These are phyloP conservation scores for Helichrysum umbraculigerum DNA, from an alignment of 129 eudicot genomes.

Conservation along the genomic window DNA sequence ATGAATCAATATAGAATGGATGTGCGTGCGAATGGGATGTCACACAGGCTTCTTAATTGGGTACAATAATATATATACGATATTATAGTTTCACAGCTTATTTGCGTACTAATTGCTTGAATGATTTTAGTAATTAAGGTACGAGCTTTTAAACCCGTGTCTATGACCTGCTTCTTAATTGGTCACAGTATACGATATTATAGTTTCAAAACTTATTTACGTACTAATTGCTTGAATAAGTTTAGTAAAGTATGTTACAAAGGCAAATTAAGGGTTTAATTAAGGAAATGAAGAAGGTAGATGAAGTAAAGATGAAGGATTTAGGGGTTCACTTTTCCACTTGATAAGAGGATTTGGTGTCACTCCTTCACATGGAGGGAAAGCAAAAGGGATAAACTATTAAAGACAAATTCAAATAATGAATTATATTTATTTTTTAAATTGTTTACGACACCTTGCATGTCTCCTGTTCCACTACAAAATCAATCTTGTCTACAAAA, in stretches of 20 bases:
- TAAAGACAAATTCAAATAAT: conserved; percentile 31
- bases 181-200: too few relatives aligned
- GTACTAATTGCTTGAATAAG: too few relatives aligned
- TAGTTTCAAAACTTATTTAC: too few relatives aligned
- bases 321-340: conserved; percentile 37
- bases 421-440: background rate
- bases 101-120: too few relatives aligned
- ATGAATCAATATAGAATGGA: too few relatives aligned
- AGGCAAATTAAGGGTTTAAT: background rate
- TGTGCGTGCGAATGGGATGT: too few relatives aligned
- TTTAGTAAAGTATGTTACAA: background rate
- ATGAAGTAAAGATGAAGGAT: conserved; percentile 37
- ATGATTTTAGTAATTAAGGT: too few relatives aligned
- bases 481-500: conserved; percentile 26
- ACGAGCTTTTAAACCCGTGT: too few relatives aligned
- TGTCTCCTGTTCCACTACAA: conserved; percentile 23
- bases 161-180: too few relatives aligned
- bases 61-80: too few relatives aligned
- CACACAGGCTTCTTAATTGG: too few relatives aligned
- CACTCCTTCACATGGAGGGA: conserved; percentile 42
- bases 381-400: conserved; percentile 33
- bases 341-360: conserved; percentile 32
- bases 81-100: too few relatives aligned
- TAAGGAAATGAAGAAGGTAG: conserved; percentile 13
- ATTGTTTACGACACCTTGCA: conserved; percentile 11